phyloP scores from a whole-genome alignment of 805 yeast genomes.

The Candida qinlingensis region DNA sequence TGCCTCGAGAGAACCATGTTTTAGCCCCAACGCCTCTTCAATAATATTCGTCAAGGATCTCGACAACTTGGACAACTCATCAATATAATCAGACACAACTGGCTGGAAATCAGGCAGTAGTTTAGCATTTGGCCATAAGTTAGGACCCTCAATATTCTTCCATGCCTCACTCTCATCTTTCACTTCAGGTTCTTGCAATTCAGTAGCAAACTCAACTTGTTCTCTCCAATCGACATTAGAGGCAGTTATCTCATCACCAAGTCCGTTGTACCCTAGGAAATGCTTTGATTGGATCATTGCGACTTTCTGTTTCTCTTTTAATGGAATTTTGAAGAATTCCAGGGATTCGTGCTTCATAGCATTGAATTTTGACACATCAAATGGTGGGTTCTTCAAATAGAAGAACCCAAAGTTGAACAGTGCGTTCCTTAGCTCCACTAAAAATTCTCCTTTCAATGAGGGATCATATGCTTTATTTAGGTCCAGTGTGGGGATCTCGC shows the following conservation, averaged over 20 bases:
- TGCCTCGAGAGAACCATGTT: constrained; percentile 36
- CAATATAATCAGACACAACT: constrained; percentile 31
- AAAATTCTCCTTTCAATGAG: background rate
- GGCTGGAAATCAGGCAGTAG: constrained; percentile 32
- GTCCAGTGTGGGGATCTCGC: constrained; percentile 6
- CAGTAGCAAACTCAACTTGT: constrained; percentile 43
- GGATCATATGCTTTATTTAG: background rate
- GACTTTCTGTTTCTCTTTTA: constrained; percentile 31
- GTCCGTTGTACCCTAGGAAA: constrained; percentile 40
- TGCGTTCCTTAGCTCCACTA: constrained; percentile 40
- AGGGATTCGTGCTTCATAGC: constrained; percentile 28
- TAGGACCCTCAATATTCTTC: constrained; percentile 42
- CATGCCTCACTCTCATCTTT: constrained; percentile 29
- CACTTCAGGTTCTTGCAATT: constrained; percentile 39
- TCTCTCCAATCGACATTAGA: constrained; percentile 44
- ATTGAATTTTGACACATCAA: constrained; percentile 20
- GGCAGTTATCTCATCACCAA: constrained; percentile 44
- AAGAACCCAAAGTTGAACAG: constrained; percentile 42
- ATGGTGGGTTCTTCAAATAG: constrained; percentile 40
- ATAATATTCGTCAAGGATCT: constrained; percentile 39
- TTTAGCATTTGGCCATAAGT: constrained; percentile 37
- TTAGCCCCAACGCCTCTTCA: constrained; percentile 51
- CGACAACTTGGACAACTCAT: constrained; percentile 40
- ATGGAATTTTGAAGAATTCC: constrained; percentile 36
- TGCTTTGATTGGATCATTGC: constrained; percentile 40